A percentile compares a stretch with the other conserved stretches of the same genome.
Conservation (phyloP, 148 eudicot species). For the Chenopodium formosanum region DNA sequence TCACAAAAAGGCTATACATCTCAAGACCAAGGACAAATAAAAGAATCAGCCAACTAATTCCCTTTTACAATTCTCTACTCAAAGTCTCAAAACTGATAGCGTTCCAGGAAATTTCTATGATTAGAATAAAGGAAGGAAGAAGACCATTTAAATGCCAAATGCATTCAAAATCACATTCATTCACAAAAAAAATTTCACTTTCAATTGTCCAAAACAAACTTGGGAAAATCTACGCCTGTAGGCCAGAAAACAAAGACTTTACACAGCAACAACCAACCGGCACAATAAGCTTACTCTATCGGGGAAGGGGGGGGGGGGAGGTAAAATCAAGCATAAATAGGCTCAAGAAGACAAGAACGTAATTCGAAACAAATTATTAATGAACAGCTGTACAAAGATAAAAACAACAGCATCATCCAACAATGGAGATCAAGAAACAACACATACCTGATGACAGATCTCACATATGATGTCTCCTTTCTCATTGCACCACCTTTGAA, state of each 20-base stretch:
- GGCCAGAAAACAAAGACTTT: not conserved
- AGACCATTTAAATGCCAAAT: not conserved
- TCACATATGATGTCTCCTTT: conserved; percentile 80
- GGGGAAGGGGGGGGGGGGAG: too few relatives aligned
- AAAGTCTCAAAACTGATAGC: not conserved
- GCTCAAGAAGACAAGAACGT: not conserved
- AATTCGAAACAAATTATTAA: not conserved
- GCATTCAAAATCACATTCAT: not conserved
- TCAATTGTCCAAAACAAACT: not conserved
- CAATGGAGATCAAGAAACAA: conserved; percentile 1
- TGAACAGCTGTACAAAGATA: not conserved
- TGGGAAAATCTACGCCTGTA: not conserved
- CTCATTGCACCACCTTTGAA: conserved; percentile 86
- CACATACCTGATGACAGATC: conserved; percentile 78
- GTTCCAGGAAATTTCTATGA: not conserved
- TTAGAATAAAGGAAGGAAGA: not conserved
- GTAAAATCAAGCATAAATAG: not conserved
- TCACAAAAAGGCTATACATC: not conserved
- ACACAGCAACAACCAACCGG: not conserved
- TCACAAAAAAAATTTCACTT: not conserved
- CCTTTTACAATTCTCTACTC: not conserved
- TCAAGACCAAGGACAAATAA: not conserved
- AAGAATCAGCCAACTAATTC: not conserved
- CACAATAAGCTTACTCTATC: not conserved
- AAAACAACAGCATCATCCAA: not conserved